Evolutionary conservation across 2,329 filamentous ascomycete genomes (phyloP).

Genomic region (Periconia macrospinosa): DNA sequence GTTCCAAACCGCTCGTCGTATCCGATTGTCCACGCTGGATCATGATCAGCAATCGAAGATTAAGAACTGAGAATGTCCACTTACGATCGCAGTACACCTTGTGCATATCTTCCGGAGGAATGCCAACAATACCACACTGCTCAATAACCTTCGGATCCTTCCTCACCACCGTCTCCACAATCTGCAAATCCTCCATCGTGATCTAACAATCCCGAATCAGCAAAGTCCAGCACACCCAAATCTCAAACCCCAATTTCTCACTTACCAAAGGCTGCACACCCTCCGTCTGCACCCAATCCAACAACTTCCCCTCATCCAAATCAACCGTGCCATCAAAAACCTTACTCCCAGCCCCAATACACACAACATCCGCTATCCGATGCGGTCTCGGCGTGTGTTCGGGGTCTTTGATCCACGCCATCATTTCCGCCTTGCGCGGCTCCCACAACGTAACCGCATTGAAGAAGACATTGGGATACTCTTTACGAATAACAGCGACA

Average conservation of each 20-base stretch:
- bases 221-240: not conserved
- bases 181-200: constrained; percentile 85
- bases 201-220: constrained; percentile 55
- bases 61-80: constrained; percentile 29
- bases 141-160: constrained; percentile 86
- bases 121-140: constrained; percentile 81
- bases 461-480: constrained; percentile 74
- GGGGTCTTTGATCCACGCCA: constrained; percentile 72
- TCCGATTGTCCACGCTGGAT: constrained; percentile 83
- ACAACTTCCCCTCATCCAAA: constrained; percentile 65
- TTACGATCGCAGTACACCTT: constrained; percentile 90
- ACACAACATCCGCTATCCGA: constrained; percentile 80
- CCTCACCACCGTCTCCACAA: constrained; percentile 75
- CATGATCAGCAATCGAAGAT: constrained; percentile 13
- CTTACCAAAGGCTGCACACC: constrained; percentile 77
- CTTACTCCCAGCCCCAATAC: constrained; percentile 75
- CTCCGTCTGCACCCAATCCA: constrained; percentile 73
- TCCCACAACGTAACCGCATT: constrained; percentile 85
- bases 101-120: constrained; percentile 82
- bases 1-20: constrained; percentile 89
- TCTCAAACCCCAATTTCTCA: constrained; percentile 24
- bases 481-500: constrained; percentile 68
- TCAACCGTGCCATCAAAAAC: constrained; percentile 84
- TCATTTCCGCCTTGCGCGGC: constrained; percentile 83
- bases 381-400: constrained; percentile 63